Evolutionary conservation across 2,329 filamentous ascomycete species (phyloP), one percentile per base, ranked within the genome.

Genomic region (Neofusicoccum umdonicola): DNA sequence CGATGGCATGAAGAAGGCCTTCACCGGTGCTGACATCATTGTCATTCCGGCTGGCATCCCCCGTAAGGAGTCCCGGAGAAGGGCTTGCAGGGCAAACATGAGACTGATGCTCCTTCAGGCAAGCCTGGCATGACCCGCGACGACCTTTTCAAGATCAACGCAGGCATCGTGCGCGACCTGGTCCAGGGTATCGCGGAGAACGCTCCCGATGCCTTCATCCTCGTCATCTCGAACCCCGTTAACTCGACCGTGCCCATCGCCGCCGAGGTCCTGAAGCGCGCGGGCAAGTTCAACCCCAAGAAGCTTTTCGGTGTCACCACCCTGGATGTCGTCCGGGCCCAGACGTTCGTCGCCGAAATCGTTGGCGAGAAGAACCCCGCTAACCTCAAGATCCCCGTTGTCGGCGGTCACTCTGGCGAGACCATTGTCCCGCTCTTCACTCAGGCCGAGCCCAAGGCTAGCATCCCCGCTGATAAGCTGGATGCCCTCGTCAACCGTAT

Each of bases 51-150:
- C 95, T 76, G 95, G 95, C 74, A 96, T 99, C 86, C 95, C 95
- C 76, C 93, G 95, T 97, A 85, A 74, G 90, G 42, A 60, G 42
- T 39, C 22, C 34, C 58, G 44, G 47, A 62, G 19, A 17, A 8
- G 11, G 11, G 9, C 3, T 31, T 44, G 58, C 42, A 45, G 44
- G 45, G 45, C 58, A 31, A 8, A 31, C 19, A 34, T 41, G 47
- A 62, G 44, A 60, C 56, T 60, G 42, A 60, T 31, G 15, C n/a
- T 17, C 41, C 19, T 66, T 66, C 69, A 97, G 94, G 94, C 83
- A 98, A 98, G 87, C 95, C 95, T 73, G 95, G 95, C 75, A 99
- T 99, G 95, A 97, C 91, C 80, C 93, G 95, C 83, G 95, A 99
- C 75, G 95, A 98, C 78, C 91, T 99, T 66, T 99, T 99, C 90